These are phyloP conservation scores for Potentilla sterilis DNA, from an alignment of 306 rosid species.

Conservation along the genomic window DNA sequence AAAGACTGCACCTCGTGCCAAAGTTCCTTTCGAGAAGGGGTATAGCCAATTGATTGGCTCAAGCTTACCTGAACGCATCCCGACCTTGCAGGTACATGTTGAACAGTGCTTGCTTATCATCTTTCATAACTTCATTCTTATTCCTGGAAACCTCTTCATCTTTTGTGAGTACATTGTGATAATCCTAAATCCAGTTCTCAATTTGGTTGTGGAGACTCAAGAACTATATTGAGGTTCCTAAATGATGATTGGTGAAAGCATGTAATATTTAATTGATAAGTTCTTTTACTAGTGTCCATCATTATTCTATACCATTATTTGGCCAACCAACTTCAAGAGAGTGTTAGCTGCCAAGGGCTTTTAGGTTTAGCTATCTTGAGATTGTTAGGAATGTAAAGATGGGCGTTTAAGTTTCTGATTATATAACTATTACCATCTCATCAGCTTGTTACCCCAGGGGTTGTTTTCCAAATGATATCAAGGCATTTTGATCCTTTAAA, in stretches of 20 bases:
- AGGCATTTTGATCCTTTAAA: background rate
- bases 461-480: background rate
- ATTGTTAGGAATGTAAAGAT: background rate
- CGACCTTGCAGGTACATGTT: constrained; percentile 78
- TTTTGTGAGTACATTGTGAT: constrained; percentile 2
- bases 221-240: background rate
- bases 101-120: background rate
- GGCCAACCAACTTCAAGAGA: background rate
- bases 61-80: constrained; percentile 88
- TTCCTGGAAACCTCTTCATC: background rate
- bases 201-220: background rate
- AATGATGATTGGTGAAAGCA: background rate
- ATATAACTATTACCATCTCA: background rate
- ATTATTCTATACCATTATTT: background rate
- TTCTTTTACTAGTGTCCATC: background rate
- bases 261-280: background rate
- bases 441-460: background rate
- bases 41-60: constrained; percentile 98
- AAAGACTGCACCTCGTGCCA: constrained; percentile 61
- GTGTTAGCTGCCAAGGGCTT: background rate
- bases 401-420: background rate
- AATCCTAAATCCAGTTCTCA: background rate
- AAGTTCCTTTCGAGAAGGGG: constrained; percentile 96
- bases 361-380: background rate
- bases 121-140: background rate